Percentiles rank a stretch among this genome's conserved stretches.
These are phyloP conservation scores for Thielaviopsis punctulata DNA, from an alignment of 2,329 filamentous ascomycete species.

Conservation along the genomic window DNA sequence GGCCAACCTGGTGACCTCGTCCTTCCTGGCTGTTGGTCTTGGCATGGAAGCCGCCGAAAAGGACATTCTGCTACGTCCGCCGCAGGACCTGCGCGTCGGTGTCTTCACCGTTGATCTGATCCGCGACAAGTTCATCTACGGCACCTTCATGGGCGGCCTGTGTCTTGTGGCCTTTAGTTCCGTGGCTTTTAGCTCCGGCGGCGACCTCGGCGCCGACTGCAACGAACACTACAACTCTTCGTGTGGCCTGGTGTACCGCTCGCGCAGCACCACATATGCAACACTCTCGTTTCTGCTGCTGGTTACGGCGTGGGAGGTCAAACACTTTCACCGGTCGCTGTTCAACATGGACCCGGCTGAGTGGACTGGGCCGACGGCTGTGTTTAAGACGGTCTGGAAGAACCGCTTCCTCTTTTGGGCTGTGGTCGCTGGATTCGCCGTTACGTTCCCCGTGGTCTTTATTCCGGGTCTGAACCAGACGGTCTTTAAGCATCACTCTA, in stretches of 20 bases:
- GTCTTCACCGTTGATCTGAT: slow-evolving; percentile 50
- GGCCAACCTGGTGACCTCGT: slow-evolving; percentile 60
- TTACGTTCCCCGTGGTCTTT: slow-evolving; percentile 48
- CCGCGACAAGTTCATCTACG: slow-evolving; percentile 49
- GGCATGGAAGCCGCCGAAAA: slow-evolving; percentile 52
- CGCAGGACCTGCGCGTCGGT: slow-evolving; percentile 40
- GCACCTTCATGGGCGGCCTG: slow-evolving; percentile 43
- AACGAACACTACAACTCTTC: slow-evolving; percentile 33
- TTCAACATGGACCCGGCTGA: slow-evolving; percentile 46
- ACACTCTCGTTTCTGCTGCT: slow-evolving; percentile 51
- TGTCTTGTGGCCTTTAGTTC: slow-evolving; percentile 44
- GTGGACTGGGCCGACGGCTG: slow-evolving; percentile 30
- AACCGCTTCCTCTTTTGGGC: slow-evolving; percentile 53
- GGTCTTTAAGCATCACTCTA: slow-evolving; percentile 53
- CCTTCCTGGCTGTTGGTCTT: slow-evolving; percentile 52
- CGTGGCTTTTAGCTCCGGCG: slow-evolving; percentile 34
- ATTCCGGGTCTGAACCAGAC: slow-evolving; percentile 46
- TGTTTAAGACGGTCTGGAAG: slow-evolving; percentile 45
- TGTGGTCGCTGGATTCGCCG: slow-evolving; percentile 40
- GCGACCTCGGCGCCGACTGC: slow-evolving; percentile 36
- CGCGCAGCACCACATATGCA: slow-evolving; percentile 51
- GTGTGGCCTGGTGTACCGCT: slow-evolving; percentile 44
- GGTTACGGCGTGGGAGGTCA: slow-evolving; percentile 56
- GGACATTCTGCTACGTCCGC: slow-evolving; percentile 49
- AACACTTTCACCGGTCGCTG: slow-evolving; percentile 51